Evolutionary conservation across 257 asterid genomes (phyloP).

Genomic region (Vinca minor): DNA sequence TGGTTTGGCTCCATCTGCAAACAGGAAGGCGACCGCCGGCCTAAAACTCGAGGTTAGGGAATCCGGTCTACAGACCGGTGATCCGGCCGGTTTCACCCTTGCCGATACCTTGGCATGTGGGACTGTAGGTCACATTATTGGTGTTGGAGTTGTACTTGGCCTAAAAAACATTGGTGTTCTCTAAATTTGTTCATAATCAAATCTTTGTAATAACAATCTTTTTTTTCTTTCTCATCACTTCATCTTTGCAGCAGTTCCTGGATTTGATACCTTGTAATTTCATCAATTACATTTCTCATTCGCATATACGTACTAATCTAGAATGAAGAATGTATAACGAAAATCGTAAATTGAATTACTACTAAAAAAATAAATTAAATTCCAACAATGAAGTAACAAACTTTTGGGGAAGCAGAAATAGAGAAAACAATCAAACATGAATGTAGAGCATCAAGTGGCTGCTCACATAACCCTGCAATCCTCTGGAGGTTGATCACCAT

Average conservation of each 20-base stretch:
- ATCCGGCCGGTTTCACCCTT: slow-evolving; percentile 92
- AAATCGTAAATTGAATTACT: not conserved
- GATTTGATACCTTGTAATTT: not conserved
- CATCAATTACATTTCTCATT: not conserved
- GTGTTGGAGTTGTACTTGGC: slow-evolving; percentile 96
- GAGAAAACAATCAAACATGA: not conserved
- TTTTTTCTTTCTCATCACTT: no score
- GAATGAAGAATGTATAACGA: not conserved
- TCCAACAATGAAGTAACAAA: not conserved
- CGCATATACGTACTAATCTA: not conserved
- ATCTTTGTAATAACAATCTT: slow-evolving; percentile 3
- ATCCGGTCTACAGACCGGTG: slow-evolving; percentile 90
- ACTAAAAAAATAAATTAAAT: not conserved
- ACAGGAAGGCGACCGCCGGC: slow-evolving; percentile 84
- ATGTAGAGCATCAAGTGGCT: not conserved
- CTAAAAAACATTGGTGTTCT: slow-evolving; percentile 66
- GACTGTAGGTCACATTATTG: slow-evolving; percentile 73
- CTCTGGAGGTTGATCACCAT: not conserved
- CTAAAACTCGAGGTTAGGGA: slow-evolving; percentile 69
- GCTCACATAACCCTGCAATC: slow-evolving; percentile 4
- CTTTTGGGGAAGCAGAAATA: not conserved
- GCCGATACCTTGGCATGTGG: slow-evolving; percentile 97
- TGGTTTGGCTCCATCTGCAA: slow-evolving; percentile 93
- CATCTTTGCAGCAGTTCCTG: no score
- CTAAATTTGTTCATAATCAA: slow-evolving; percentile 16